Percentiles rank a stretch among this genome's conserved stretches.
Evolutionary conservation across 306 rosid genomes (phyloP).

Genomic region (Herpetospermum pedunculosum): DNA sequence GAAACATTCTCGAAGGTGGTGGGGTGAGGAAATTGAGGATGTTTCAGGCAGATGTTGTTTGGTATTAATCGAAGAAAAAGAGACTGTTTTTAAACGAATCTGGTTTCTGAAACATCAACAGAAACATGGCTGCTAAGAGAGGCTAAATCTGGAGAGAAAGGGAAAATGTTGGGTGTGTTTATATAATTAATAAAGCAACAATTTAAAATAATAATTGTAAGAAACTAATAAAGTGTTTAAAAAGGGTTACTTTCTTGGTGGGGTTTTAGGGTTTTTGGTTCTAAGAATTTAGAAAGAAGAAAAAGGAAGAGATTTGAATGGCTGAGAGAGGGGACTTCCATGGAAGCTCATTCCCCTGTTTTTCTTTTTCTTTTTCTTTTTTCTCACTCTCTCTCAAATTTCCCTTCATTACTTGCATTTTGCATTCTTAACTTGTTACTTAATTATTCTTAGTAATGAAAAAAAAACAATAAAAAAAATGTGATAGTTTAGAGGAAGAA

Average conservation of each 20-base stretch:
- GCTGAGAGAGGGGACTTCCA: neutral
- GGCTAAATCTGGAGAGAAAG: neutral
- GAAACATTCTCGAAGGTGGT: slow-evolving; percentile 27
- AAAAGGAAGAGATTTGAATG: neutral
- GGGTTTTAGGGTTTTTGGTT: slow-evolving; percentile 16
- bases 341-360: neutral
- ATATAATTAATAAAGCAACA: slow-evolving; percentile 18
- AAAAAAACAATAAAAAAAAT: neutral
- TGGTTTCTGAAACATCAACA: neutral
- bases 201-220: neutral
- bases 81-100: neutral
- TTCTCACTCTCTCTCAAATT: neutral
- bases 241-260: slow-evolving; percentile 18
- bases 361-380: neutral
- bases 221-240: neutral
- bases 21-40: neutral
- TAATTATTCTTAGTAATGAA: neutral
- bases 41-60: neutral
- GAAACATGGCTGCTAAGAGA: slow-evolving; percentile 4
- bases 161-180: slow-evolving; percentile 7
- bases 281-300: no score
- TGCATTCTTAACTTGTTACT: slow-evolving; percentile 4
- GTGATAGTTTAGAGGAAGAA: neutral
- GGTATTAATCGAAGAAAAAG: neutral
- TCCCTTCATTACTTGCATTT: neutral